phyloP scores from a whole-genome alignment of 2,329 filamentous ascomycete species.

The Xylaria sp. region DNA sequence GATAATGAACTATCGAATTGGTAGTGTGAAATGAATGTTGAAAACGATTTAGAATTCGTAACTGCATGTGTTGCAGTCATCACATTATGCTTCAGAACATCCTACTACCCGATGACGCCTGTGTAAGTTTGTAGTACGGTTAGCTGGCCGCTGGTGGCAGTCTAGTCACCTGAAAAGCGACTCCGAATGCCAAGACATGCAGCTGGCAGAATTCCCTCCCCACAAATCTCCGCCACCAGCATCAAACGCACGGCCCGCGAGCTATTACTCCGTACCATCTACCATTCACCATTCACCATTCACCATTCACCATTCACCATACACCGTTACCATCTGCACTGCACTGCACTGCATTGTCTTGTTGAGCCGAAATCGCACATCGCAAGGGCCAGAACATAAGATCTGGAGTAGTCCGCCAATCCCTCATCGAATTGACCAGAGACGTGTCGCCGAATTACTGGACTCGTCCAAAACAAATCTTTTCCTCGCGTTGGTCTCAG shows the following conservation, averaged over 20 bases:
- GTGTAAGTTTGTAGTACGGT: no score
- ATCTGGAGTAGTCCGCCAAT: slow-evolving; percentile 30
- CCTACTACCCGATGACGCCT: neutral
- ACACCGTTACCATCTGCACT: neutral
- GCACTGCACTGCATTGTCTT: no score
- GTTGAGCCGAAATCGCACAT: slow-evolving; percentile 36
- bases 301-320: no score
- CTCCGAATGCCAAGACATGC: neutral
- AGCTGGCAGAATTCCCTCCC: neutral
- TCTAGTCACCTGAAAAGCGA: neutral
- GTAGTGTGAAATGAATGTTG: neutral
- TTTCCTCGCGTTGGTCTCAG: neutral
- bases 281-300: no score
- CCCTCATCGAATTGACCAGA: slow-evolving; percentile 8
- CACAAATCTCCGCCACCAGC: slow-evolving; percentile 20
- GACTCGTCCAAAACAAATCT: slow-evolving; percentile 13
- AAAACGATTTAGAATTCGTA: neutral
- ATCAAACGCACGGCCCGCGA: slow-evolving; percentile 10
- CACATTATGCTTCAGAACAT: neutral
- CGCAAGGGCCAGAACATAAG: neutral
- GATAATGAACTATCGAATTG: neutral
- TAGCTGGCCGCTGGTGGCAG: neutral
- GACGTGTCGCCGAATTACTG: slow-evolving; percentile 37
- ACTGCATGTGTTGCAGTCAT: neutral
- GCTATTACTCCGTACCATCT: slow-evolving; percentile 1